Base-by-base conservation (phyloP, 306 rosid species). In the Sicyos baderoa region DNA sequence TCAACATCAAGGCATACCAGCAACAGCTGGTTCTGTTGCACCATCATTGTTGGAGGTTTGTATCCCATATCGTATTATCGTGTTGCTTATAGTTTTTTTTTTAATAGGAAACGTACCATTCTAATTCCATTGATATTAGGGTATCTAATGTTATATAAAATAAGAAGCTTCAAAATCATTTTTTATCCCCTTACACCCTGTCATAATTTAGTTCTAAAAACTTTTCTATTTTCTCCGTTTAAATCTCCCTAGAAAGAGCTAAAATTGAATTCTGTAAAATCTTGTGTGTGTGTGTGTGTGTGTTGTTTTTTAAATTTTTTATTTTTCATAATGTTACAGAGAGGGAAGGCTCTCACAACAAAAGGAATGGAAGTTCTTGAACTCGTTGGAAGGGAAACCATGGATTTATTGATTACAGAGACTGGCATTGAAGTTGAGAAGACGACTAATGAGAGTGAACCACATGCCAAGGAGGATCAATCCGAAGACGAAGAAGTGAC, bases 311-410 rank as follows among this genome's bases (percentile, higher is more conserved):
- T 35, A 3, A 32, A 32, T 35, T 35, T 35, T 35, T 35, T 35
- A 1, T 7, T 50, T 66, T 66, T 23, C 42, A 4, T 42, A 15
- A 58, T 67, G 59, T 77, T 75, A 64, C 88, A 90, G 99, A 93
- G 81, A 47, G 99, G 97, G 72, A 93, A 82, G 81, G 97, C 94
- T 80, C 83, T 94, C 74, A 90, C 97, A 54, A 87, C 99, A 62
- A 94, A 79, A 84, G 99, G 97, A 72, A 94, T 94, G 85, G 97
- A 88, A 76, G 99, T 88, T 76, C 97, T 94, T 75, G 99, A 94
- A 81, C 83, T 81, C 64, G 99, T 94, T 13, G 88, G 99, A 60
- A 90, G 86, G 91, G 99, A 94, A 85, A 88, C 99, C 7, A 79
- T 93, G 82, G 97, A 93, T 76, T 82, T 93, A 56, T 77, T 93